A percentile compares a stretch with the other conserved stretches of the same genome.
Conservation (phyloP, 179 eudicot genomes). For the Pouteria campechiana region DNA sequence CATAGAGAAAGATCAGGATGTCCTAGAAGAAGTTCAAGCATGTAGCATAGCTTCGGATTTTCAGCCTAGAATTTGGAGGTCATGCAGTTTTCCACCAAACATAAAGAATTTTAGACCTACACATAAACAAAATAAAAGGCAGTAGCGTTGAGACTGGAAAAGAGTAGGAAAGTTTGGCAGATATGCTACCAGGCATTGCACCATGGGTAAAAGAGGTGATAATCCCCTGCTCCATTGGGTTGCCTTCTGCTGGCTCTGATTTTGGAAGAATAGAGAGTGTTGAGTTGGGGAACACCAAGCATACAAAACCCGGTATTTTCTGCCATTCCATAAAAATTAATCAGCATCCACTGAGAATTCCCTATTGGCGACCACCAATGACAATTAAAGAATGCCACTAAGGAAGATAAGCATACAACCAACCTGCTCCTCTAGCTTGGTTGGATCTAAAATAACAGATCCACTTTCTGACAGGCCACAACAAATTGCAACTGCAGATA, state of each 20-base stretch:
- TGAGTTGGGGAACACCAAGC: conserved; percentile 74
- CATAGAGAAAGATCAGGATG: no score
- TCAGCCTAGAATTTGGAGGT: no score
- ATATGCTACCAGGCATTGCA: conserved; percentile 59
- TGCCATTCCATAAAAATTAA: conserved; percentile 25
- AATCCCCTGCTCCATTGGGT: conserved; percentile 54
- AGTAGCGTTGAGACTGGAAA: not conserved
- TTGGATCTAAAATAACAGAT: conserved; percentile 60
- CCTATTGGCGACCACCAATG: no score
- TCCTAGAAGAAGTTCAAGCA: no score
- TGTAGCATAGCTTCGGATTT: no score
- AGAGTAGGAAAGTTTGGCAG: not conserved
- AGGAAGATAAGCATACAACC: not conserved
- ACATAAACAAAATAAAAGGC: no score
- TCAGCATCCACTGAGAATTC: no score
- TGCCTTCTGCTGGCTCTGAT: conserved; percentile 23
- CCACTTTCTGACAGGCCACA: conserved; percentile 71
- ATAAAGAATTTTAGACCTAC: no score
- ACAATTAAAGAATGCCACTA: not conserved
- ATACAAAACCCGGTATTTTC: conserved; percentile 79
- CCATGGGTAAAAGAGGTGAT: conserved; percentile 87
- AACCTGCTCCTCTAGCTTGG: conserved; percentile 79
- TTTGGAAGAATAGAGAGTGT: conserved; percentile 35
- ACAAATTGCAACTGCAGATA: conserved; percentile 71
- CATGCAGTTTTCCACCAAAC: no score